Evolutionary conservation across 148 eudicot species (phyloP), one percentile per base, ranked within the genome.

Genomic region (Cornus controversa): DNA sequence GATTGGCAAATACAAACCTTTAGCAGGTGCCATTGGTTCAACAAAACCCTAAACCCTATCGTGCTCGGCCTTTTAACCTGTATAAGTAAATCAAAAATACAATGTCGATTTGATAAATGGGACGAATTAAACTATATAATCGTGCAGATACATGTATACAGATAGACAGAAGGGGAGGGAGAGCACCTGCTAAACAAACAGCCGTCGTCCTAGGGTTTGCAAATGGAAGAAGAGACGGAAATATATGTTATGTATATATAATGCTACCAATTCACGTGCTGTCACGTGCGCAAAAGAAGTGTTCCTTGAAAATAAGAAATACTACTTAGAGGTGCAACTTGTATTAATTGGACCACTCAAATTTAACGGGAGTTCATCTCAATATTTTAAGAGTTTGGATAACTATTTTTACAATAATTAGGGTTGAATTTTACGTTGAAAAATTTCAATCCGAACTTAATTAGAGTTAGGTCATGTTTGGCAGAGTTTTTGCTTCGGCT

Each of bases 1-100:
- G 23, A 60, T 60, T 25, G 10, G 25, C 9, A 4, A 18, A 20
- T 4, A 60, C 71, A 34, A 36, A 69, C 71, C 71, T 69, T 69
- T 69, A 69, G n/a, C n/a, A n/a, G 71, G 71, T 34, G 71, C 71
- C 71, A 69, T 69, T 69, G 24, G 23, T 69, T 40, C 50, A 34
- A 22, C 10, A 20, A 34, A 34, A 23, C 10, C 71, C 50, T 36
- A 69, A 69, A 34, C 71, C 71, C 50, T 69, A 69, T 3, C 24
- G 24, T 6, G 22, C 23, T 60, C 25, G 18, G 8, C 26, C 71
- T 34, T 20, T n/a, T 69, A 22, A 18, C 71, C 71, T 69, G 71
- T 53, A 34, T 9, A 69, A 36, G 36, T 10, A 11, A 31, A 69
- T 34, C 26, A 34, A 69, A 20, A 34, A 16, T 15, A 29, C 31